A percentile compares a stretch with the other conserved stretches of the same genome.
Conservation (phyloP, 1,284 basidiomycete species). For the Moesziomyces parantarcticus region DNA sequence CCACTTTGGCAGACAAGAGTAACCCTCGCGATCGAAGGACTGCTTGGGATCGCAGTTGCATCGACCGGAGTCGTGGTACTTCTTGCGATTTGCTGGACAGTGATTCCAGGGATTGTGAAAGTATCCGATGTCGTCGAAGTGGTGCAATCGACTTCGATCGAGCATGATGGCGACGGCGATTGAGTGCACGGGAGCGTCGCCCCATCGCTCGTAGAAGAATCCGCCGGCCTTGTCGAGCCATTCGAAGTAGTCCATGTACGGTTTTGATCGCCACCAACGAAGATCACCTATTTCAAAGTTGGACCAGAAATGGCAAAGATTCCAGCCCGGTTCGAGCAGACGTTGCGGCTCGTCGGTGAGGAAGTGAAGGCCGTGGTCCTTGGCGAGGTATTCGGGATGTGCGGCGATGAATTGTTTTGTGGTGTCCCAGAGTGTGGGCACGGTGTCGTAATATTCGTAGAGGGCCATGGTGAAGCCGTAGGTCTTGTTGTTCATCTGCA, state of each 20-base stretch:
- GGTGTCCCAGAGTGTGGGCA: constrained; percentile 79
- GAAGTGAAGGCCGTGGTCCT: constrained; percentile 79
- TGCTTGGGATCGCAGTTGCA: constrained; percentile 63
- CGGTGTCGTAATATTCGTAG: constrained; percentile 81
- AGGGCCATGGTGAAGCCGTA: constrained; percentile 82
- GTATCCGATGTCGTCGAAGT: constrained; percentile 65
- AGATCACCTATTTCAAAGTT: constrained; percentile 76
- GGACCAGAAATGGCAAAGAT: constrained; percentile 81
- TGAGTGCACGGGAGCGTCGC: constrained; percentile 77
- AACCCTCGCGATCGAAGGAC: constrained; percentile 56
- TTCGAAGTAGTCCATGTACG: constrained; percentile 82
- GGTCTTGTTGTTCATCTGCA: constrained; percentile 80
- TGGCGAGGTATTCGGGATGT: constrained; percentile 78
- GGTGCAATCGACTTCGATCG: constrained; percentile 41
- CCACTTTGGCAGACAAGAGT: constrained; percentile 59
- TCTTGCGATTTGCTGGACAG: constrained; percentile 57
- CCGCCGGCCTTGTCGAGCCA: constrained; percentile 82
- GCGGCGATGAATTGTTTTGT: constrained; percentile 77
- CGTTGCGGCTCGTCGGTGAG: constrained; percentile 78
- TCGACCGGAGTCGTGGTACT: constrained; percentile 60
- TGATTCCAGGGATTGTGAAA: constrained; percentile 62
- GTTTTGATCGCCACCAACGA: constrained; percentile 82
- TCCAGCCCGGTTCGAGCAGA: constrained; percentile 71
- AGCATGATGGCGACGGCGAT: constrained; percentile 63
- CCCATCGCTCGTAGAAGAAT: constrained; percentile 75